phyloP scores from a whole-genome alignment of 1,284 basidiomycete species.

The Moniliophthora roreri region DNA sequence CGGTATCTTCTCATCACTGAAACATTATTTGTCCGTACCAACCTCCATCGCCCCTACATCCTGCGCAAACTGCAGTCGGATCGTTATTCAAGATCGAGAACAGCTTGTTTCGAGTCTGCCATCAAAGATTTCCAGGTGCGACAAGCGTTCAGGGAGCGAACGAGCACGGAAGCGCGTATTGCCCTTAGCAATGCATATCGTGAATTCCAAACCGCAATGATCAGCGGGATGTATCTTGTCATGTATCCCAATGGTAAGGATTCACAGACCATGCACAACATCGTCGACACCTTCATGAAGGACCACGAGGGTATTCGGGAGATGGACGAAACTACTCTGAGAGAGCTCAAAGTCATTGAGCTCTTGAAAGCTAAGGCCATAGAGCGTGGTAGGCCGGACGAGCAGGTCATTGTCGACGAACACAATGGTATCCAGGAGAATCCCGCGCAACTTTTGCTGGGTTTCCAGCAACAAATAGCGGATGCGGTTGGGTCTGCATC shows the following conservation, averaged over 20 bases:
- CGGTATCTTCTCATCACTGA: constrained; percentile 81
- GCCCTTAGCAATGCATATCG: constrained; percentile 78
- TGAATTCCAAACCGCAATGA: constrained; percentile 85
- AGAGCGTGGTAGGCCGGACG: constrained; percentile 17
- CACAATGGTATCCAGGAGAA: constrained; percentile 28
- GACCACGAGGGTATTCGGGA: constrained; percentile 69
- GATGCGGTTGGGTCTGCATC: no score
- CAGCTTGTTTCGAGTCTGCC: constrained; percentile 79
- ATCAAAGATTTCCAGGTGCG: constrained; percentile 75
- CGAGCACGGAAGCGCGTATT: constrained; percentile 60
- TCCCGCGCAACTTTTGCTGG: constrained; percentile 50
- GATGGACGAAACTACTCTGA: constrained; percentile 76
- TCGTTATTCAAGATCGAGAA: constrained; percentile 72
- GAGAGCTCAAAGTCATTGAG: constrained; percentile 80
- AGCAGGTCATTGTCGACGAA: constrained; percentile 24
- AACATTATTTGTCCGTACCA: constrained; percentile 77
- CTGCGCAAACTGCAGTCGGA: constrained; percentile 71
- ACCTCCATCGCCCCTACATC: constrained; percentile 77
- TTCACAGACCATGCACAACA: constrained; percentile 68
- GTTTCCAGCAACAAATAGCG: constrained; percentile 43
- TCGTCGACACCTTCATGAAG: constrained; percentile 74
- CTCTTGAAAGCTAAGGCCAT: constrained; percentile 68
- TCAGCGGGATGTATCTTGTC: constrained; percentile 80
- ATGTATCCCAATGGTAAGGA: constrained; percentile 72
- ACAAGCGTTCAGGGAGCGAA: constrained; percentile 58